Evolutionary conservation across 1,284 basidiomycete species (phyloP).

Genomic region (Cystobasidiaceae sp.): DNA sequence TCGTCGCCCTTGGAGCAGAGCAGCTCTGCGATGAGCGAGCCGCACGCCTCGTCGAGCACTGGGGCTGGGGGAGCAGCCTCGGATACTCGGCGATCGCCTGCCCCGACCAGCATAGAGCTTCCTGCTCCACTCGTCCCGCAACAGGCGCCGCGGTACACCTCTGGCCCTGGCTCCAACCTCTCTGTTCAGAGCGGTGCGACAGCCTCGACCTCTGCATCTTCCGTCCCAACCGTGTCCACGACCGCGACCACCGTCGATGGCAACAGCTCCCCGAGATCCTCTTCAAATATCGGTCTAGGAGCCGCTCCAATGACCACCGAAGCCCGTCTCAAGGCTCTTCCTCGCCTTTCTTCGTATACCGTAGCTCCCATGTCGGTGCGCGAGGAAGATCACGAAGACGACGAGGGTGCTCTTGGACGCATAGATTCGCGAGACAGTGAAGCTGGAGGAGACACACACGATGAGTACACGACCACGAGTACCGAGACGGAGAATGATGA

Average conservation of each 20-base stretch:
- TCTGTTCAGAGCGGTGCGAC: not conserved
- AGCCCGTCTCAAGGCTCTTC: conserved; percentile 16
- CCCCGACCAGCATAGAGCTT: not conserved
- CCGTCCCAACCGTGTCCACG: not conserved
- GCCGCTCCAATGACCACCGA: not conserved
- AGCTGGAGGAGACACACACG: not conserved
- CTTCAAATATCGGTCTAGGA: not conserved
- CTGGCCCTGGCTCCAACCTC: too few species aligned
- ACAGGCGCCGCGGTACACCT: not conserved
- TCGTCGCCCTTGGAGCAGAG: not conserved
- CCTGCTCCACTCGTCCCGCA: conserved; percentile 3
- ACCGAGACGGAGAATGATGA: conserved; percentile 28
- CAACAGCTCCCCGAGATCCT: not conserved
- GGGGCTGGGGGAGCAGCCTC: not conserved
- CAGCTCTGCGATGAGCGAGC: not conserved
- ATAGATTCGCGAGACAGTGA: not conserved
- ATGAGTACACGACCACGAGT: conserved; percentile 15
- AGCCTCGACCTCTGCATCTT: conserved; percentile 2
- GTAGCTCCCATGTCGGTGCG: conserved; percentile 1
- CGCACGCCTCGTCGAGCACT: not conserved
- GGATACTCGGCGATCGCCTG: not conserved
- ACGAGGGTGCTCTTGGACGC: not conserved
- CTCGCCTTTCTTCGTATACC: conserved; percentile 16
- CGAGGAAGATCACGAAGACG: not conserved
- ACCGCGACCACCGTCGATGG: not conserved